phyloP scores from a whole-genome alignment of 2,329 filamentous ascomycete genomes.

The Pseudocercospora musae region DNA sequence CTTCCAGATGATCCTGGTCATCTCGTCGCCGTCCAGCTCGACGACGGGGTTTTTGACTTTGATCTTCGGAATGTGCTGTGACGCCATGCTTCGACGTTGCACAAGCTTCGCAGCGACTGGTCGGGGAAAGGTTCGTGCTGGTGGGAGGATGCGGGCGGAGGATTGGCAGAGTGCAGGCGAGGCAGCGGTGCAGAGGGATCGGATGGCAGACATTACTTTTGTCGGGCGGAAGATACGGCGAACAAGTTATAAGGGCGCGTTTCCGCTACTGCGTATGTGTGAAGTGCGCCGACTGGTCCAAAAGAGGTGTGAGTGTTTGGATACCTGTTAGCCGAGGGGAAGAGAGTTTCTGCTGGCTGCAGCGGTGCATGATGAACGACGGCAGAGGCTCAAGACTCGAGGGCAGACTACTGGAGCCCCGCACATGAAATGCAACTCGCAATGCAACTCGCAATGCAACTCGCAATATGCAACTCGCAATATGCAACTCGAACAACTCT shows the following conservation, averaged over 20 bases:
- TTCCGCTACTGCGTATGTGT: neutral
- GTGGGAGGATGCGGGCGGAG: conserved; percentile 17
- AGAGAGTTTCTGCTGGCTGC: neutral
- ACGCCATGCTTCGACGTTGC: conserved; percentile 38
- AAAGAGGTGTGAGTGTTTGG: neutral
- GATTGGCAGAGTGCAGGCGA: conserved; percentile 15
- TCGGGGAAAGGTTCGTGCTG: conserved; percentile 30
- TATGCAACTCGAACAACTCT: neutral
- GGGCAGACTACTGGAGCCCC: neutral
- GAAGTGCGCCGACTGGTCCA: neutral
- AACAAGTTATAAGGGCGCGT: neutral
- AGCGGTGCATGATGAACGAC: neutral
- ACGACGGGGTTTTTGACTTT: conserved; percentile 99
- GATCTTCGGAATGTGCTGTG: conserved; percentile 68
- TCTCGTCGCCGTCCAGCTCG: conserved; percentile 90
- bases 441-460: no score
- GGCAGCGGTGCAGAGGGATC: conserved; percentile 16
- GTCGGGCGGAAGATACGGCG: conserved; percentile 8
- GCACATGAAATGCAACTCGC: neutral
- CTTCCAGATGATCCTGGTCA: conserved; percentile 99
- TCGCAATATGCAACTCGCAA: no score
- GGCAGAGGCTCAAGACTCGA: neutral
- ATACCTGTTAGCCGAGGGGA: neutral
- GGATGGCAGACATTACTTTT: conserved; percentile 26
- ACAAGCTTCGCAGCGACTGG: conserved; percentile 34